These are phyloP conservation scores for Hymenoscyphus linearis DNA, from an alignment of 2,329 filamentous ascomycete genomes.

Conservation along the genomic window DNA sequence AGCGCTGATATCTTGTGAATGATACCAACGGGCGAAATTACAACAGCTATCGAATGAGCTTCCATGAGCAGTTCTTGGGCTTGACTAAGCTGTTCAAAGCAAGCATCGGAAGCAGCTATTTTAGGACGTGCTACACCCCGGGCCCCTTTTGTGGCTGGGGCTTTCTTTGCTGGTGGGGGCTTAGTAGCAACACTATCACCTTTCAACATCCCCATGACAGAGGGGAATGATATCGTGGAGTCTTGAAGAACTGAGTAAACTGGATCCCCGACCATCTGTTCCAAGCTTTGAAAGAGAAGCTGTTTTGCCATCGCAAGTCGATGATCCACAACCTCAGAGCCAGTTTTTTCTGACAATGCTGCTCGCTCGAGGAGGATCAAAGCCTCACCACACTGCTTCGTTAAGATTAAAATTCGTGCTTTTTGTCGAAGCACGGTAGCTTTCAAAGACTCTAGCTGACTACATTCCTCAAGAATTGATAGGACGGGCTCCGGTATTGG, in stretches of 20 bases:
- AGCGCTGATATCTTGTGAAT: constrained; percentile 60
- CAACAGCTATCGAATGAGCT: constrained; percentile 46
- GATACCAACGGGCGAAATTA: constrained; percentile 48
- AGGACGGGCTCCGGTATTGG: constrained; percentile 12
- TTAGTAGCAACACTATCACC: constrained; percentile 14
- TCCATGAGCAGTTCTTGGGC: constrained; percentile 62
- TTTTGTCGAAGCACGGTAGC: constrained; percentile 46
- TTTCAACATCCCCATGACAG: constrained; percentile 40
- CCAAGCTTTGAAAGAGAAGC: constrained; percentile 62
- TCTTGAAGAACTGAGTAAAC: constrained; percentile 88
- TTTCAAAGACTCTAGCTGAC: constrained; percentile 37
- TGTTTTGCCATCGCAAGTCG: constrained; percentile 63
- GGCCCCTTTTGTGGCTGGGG: constrained; percentile 9
- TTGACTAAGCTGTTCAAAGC: constrained; percentile 45
- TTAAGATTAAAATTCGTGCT: constrained; percentile 41
- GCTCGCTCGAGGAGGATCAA: constrained; percentile 49
- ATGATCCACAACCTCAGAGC: constrained; percentile 40
- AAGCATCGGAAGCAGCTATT: constrained; percentile 16
- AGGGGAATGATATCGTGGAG: constrained; percentile 83
- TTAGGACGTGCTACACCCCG: constrained; percentile 12
- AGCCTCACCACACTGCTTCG: constrained; percentile 52
- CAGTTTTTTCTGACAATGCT: constrained; percentile 39
- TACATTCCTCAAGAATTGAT: constrained; percentile 30
- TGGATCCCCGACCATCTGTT: constrained; percentile 71
- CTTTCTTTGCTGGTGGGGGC: constrained; percentile 23